A percentile compares a stretch with the other conserved stretches of the same genome.
phyloP scores from a whole-genome alignment of 164 flowering plant genomes.

The Malania oleifera region DNA sequence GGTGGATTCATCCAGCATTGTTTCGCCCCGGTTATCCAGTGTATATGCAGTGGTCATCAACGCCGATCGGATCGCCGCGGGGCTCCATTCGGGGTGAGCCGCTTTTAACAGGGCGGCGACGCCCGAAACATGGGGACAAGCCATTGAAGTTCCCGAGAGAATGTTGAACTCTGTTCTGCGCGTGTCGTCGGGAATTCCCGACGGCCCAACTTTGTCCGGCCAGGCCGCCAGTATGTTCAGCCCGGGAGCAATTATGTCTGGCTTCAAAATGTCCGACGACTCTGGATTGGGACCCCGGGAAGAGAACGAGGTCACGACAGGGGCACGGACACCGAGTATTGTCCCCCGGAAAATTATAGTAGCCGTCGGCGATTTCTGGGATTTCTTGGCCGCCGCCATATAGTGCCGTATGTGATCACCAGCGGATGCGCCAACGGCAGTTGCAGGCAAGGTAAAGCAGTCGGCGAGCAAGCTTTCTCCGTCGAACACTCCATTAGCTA shows the following conservation, averaged over 20 bases:
- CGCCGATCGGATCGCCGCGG: slow-evolving; percentile 84
- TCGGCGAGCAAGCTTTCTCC: slow-evolving; percentile 96
- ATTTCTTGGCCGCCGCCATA: slow-evolving; percentile 25
- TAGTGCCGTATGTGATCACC: slow-evolving; percentile 74
- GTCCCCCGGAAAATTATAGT: slow-evolving; percentile 75
- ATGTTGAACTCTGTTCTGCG: slow-evolving; percentile 77
- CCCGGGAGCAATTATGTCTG: slow-evolving; percentile 93
- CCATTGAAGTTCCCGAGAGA: slow-evolving; percentile 93
- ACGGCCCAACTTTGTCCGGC: slow-evolving; percentile 78
- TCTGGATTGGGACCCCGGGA: slow-evolving; percentile 91
- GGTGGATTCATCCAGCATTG: slow-evolving; percentile 74
- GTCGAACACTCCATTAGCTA: slow-evolving; percentile 85
- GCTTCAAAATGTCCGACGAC: slow-evolving; percentile 79
- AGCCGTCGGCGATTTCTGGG: slow-evolving; percentile 42
- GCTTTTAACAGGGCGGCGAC: slow-evolving; percentile 88
- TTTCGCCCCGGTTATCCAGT: slow-evolving; percentile 46
- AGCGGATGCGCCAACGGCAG: slow-evolving; percentile 58
- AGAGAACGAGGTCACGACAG: slow-evolving; percentile 84
- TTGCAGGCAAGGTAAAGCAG: slow-evolving; percentile 84
- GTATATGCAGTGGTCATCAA: slow-evolving; percentile 88
- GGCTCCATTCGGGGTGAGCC: slow-evolving; percentile 89
- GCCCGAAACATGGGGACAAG: slow-evolving; percentile 96
- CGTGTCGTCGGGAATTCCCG: slow-evolving; percentile 58
- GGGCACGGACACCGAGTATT: slow-evolving; percentile 62
- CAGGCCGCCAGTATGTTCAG: slow-evolving; percentile 93